Base-by-base conservation (phyloP, 1,284 basidiomycete genomes). In the Apiotrichum domesticum region DNA sequence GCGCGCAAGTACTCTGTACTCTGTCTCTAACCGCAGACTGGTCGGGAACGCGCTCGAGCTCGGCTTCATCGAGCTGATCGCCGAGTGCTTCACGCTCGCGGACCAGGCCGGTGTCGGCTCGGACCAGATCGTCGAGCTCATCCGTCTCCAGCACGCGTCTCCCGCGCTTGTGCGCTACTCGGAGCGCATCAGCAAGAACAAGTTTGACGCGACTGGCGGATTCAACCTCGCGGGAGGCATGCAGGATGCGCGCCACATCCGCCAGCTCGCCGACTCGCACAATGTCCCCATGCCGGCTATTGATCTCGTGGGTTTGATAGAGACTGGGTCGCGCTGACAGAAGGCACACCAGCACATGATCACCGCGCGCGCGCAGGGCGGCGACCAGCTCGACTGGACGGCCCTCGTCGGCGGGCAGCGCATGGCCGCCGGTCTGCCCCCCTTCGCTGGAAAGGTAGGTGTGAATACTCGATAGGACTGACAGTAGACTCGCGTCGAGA, bases 161-260 rank as follows among this genome's bases (percentile, higher is more conserved):
- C 70, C 70, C 34, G 45, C 58, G 29, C 54, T 71, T 8, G 61
- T 61, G 2, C 56, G 61, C 39, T 65, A 68, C 54, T 63, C 71
- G 6, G 64, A 65, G 53, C 58, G 66, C 47, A 70, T 67, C 49
- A 61, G 64, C 13, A 57, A 72, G 44, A 79, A 90, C 75, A 78
- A 83, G 40, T 94, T 92, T 69, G 85, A 90, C 60, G 87, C 85
- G 15, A 79, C 81, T 8, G 80, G 80, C 42, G 92, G 90, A n/a
- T 94, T 95, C 72, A 80, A 85, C n/a, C 83, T 94, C 54, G 85
- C 87, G 41, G 88, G 89, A 13, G 92, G 90, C n/a, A 84, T 94
- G 67, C 90, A 90, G 67, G 90, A 94, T 69, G 83, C 85, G 0
- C 72, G 80, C 47, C 77, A 81, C 64, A 79, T 81, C 43, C 71